phyloP scores from a whole-genome alignment of 768 basidiomycete genomes.

The Rhodotorula kratochvilovae region DNA sequence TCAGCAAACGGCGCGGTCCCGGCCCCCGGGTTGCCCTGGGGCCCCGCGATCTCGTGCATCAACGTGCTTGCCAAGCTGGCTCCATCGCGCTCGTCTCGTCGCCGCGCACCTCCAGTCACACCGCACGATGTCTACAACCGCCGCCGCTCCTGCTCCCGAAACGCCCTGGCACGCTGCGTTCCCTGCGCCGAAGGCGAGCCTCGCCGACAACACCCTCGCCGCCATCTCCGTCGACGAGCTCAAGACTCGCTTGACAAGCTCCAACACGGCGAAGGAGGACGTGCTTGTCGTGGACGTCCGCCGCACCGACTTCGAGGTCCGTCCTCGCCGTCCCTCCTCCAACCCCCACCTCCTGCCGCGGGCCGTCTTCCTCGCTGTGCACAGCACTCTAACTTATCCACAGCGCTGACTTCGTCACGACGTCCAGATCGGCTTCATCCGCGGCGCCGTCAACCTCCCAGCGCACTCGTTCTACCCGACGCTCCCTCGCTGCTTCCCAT shows the following conservation, averaged over 20 bases:
- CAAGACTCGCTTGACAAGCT: neutral
- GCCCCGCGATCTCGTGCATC: too few species aligned
- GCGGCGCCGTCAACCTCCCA: conserved; percentile 52
- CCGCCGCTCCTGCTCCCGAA: neutral
- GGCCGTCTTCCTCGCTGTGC: neutral
- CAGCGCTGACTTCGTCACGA: neutral
- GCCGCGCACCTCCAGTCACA: neutral
- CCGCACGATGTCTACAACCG: neutral
- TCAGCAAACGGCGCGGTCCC: too few species aligned
- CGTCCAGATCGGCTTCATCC: conserved; percentile 39
- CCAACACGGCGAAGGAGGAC: neutral
- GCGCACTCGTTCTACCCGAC: conserved; percentile 53
- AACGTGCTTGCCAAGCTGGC: too few species aligned
- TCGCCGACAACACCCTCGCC: neutral
- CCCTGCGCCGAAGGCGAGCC: neutral
- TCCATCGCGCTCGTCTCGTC: neutral
- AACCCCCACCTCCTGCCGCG: neutral
- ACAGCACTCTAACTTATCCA: too few species aligned
- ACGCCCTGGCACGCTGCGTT: conserved; percentile 20
- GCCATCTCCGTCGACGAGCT: neutral
- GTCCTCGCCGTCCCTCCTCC: neutral
- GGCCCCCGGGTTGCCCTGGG: too few species aligned
- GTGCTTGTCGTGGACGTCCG: conserved; percentile 50
- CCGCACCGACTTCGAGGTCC: conserved; percentile 50
- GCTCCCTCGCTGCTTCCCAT: conserved; percentile 46